These are phyloP conservation scores for Podosphaera xanthii DNA, from an alignment of 2,329 filamentous ascomycete species.

Conservation along the genomic window DNA sequence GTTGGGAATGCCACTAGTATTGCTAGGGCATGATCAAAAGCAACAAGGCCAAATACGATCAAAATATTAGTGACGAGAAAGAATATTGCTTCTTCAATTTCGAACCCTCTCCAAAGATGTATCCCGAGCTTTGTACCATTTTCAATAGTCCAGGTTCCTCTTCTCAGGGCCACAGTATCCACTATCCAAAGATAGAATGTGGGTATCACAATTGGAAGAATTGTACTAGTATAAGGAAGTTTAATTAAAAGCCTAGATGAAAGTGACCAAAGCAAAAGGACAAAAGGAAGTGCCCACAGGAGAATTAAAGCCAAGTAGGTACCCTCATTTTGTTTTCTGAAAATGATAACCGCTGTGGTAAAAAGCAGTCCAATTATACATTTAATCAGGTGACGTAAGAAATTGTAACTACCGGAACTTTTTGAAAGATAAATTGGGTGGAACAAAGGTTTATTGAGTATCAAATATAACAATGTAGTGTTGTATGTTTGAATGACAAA, in stretches of 20 bases:
- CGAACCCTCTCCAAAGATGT: constrained; percentile 39
- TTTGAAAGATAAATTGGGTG: constrained; percentile 30
- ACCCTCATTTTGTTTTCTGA: constrained; percentile 23
- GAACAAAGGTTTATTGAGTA: constrained; percentile 37
- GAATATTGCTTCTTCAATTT: constrained; percentile 54
- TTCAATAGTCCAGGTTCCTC: constrained; percentile 52
- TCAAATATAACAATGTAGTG: constrained; percentile 42
- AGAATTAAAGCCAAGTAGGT: constrained; percentile 51
- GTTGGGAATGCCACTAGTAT: constrained; percentile 39
- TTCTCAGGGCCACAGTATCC: constrained; percentile 41
- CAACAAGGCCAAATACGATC: constrained; percentile 44
- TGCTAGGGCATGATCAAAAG: constrained; percentile 46
- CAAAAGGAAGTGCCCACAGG: constrained; percentile 42
- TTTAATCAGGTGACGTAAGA: constrained; percentile 11
- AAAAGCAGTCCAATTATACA: constrained; percentile 23
- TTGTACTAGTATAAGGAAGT: constrained; percentile 33
- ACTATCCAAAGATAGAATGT: constrained; percentile 52
- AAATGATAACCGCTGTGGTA: constrained; percentile 20
- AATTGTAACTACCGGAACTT: constrained; percentile 4
- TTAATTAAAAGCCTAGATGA: constrained; percentile 39
- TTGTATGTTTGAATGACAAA: constrained; percentile 58
- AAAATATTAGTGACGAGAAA: constrained; percentile 48
- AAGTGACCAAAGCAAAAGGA: constrained; percentile 38
- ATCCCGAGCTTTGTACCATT: constrained; percentile 41
- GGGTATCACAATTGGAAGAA: constrained; percentile 35